Evolutionary conservation across 345 rosid genomes (phyloP).

Genomic region (Eucalyptus urophylla): DNA sequence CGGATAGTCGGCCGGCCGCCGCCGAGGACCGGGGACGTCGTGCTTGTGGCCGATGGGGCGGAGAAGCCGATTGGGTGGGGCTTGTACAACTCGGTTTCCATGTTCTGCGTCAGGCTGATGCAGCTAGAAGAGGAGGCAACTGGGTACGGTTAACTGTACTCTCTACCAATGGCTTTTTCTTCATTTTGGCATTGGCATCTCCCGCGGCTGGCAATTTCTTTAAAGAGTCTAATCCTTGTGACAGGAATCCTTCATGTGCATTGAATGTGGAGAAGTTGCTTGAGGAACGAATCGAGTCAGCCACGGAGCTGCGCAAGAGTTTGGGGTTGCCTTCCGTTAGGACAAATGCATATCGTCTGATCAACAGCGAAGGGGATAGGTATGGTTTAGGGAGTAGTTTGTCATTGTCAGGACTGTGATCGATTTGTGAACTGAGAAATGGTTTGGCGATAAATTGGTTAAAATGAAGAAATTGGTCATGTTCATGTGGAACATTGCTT

Average conservation of each 20-base stretch:
- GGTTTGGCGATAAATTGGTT: background rate
- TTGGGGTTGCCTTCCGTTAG: constrained; percentile 60
- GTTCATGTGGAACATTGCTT: background rate
- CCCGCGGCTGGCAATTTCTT: background rate
- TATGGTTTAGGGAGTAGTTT: background rate
- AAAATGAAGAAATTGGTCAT: background rate
- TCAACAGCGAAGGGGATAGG: constrained; percentile 94
- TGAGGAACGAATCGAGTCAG: constrained; percentile 55
- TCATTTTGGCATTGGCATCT: background rate
- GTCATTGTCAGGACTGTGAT: background rate
- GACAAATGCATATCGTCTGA: constrained; percentile 79
- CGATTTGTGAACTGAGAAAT: background rate
- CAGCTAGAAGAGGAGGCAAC: constrained; percentile 83
- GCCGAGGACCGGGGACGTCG: constrained; percentile 78
- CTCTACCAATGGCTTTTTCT: background rate
- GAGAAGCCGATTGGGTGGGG: constrained; percentile 88
- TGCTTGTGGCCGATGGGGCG: constrained; percentile 73
- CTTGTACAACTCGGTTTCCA: constrained; percentile 69
- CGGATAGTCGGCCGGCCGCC: constrained; percentile 80
- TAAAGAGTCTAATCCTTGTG: background rate
- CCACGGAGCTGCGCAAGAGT: constrained; percentile 39
- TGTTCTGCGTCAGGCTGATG: constrained; percentile 89
- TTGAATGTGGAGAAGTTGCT: constrained; percentile 72
- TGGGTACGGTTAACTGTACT: constrained; percentile 11
- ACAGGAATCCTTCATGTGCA: constrained; percentile 72